Base-by-base conservation (phyloP, 192 early-diverging fungal species). In the Spizellomyces sp. region DNA sequence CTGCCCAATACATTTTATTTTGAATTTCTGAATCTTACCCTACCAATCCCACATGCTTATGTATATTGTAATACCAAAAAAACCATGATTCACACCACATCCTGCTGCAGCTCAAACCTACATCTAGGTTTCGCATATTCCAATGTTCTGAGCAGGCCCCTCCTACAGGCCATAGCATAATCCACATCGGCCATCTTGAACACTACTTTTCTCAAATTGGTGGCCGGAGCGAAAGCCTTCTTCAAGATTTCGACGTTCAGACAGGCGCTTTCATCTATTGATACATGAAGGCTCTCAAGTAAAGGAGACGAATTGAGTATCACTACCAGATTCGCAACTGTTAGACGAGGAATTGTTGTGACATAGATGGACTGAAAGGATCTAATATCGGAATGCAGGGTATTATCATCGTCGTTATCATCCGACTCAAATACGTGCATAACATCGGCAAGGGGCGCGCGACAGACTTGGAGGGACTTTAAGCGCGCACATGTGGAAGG, bases 301-400 rank as follows among this genome's bases (percentile, higher is more conserved):
- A 19, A 19, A 22, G 54, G 54, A 22, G n/a, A 56, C n/a, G 54
- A 56, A 19, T 56, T 56, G 54, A 56, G 54, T 19, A 56, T 22
- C n/a, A 56, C 54, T 19, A 56, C 22, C n/a, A 56, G 54, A 7
- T 56, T 56, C n/a, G 54, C 54, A 56, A 56, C n/a, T n/a, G n/a
- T 56, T 22, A 56, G n/a, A 19, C 54, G 54, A 56, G 54, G 54
- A n/a, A 56, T 22, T 19, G 54, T 56, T 56, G n/a, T 56, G 54
- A 22, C 54, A 56, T 19, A 19, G 54, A 56, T 56, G 54, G n/a
- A 56, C 7, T 56, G n/a, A 56, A 56, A 56, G 22, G n/a, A 19
- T 56, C 22, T 56, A 19, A 22, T 22, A 56, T 56, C 54, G 5
- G 54, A 56, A 19, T 19, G 54, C 22, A 22, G 22, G 5, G n/a